These are phyloP conservation scores for Epichloe hybrida DNA, from an alignment of 2,329 filamentous ascomycete genomes.

Conservation along the genomic window DNA sequence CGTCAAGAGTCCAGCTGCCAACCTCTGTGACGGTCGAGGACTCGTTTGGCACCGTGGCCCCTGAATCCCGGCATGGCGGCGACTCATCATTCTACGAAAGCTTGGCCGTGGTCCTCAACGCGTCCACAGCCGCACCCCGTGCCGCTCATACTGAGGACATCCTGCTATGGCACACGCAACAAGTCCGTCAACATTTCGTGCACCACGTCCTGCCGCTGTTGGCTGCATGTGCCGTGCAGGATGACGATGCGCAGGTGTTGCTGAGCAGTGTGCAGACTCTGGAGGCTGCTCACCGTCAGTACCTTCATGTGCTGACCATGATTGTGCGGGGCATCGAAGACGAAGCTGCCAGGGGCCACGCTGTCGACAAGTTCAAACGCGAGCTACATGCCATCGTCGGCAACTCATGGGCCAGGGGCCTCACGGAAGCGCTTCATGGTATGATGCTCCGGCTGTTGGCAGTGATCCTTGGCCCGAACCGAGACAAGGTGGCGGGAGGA, in stretches of 20 bases:
- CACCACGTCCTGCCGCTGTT: slow-evolving; percentile 45
- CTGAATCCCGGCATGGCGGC: slow-evolving; percentile 28
- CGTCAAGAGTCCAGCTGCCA: slow-evolving; percentile 41
- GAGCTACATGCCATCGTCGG: slow-evolving; percentile 53
- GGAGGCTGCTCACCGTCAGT: slow-evolving; percentile 45
- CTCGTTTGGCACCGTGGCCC: slow-evolving; percentile 34
- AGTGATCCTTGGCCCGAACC: slow-evolving; percentile 27
- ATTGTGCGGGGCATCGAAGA: slow-evolving; percentile 34
- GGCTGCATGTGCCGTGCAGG: slow-evolving; percentile 29
- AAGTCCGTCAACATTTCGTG: slow-evolving; percentile 47
- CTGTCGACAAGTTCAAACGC: slow-evolving; percentile 38
- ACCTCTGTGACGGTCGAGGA: slow-evolving; percentile 41
- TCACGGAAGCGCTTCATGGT: slow-evolving; percentile 39
- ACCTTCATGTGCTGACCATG: slow-evolving; percentile 39
- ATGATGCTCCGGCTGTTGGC: slow-evolving; percentile 41
- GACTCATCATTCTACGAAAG: slow-evolving; percentile 36
- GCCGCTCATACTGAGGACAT: slow-evolving; percentile 42
- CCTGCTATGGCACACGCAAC: slow-evolving; percentile 45
- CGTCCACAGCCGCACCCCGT: slow-evolving; percentile 30
- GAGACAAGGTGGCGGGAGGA: neutral
- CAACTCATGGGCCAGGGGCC: slow-evolving; percentile 43
- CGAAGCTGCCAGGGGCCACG: slow-evolving; percentile 21
- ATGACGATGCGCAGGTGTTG: slow-evolving; percentile 32
- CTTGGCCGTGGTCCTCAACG: slow-evolving; percentile 38
- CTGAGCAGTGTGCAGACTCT: slow-evolving; percentile 41